phyloP scores from a whole-genome alignment of 805 yeast species.

The Ogataea dorogensis region DNA sequence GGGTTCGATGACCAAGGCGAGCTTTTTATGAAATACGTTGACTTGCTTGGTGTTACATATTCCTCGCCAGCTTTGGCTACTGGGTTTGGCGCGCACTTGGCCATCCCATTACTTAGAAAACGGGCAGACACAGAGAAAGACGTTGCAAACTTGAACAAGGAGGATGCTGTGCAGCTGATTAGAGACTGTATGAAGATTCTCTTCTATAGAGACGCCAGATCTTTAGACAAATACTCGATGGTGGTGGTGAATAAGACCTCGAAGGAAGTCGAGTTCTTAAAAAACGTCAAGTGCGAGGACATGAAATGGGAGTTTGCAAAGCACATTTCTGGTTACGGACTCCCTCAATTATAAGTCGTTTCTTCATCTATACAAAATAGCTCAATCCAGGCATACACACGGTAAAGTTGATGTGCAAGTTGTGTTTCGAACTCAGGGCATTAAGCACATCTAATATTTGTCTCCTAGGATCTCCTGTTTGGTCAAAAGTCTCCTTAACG shows the following conservation, averaged over 20 bases:
- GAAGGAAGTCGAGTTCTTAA: conserved; percentile 54
- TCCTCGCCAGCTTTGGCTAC: conserved; percentile 88
- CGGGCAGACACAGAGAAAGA: conserved; percentile 78
- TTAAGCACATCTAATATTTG: conserved; percentile 50
- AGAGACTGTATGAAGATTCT: conserved; percentile 89
- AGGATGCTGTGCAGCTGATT: conserved; percentile 73
- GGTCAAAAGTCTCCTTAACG: conserved; percentile 43
- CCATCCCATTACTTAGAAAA: conserved; percentile 86
- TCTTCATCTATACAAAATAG: conserved; percentile 24
- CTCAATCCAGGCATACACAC: conserved; percentile 58
- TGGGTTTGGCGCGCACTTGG: conserved; percentile 95
- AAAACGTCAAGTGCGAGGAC: conserved; percentile 62
- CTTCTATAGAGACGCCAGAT: conserved; percentile 94
- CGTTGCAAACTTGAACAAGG: conserved; percentile 63
- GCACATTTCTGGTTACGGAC: conserved; percentile 85
- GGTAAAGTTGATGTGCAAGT: conserved; percentile 47
- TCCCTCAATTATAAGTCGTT: conserved; percentile 29
- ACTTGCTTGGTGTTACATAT: conserved; percentile 87
- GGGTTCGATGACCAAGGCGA: conserved; percentile 72
- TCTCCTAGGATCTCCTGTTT: conserved; percentile 53
- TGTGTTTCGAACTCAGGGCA: conserved; percentile 33
- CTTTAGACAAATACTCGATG: conserved; percentile 79
- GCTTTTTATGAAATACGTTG: conserved; percentile 83
- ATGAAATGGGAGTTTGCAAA: conserved; percentile 91
- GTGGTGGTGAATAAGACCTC: conserved; percentile 68